phyloP scores from a whole-genome alignment of 768 basidiomycete genomes.

The Nidularia sp. region DNA sequence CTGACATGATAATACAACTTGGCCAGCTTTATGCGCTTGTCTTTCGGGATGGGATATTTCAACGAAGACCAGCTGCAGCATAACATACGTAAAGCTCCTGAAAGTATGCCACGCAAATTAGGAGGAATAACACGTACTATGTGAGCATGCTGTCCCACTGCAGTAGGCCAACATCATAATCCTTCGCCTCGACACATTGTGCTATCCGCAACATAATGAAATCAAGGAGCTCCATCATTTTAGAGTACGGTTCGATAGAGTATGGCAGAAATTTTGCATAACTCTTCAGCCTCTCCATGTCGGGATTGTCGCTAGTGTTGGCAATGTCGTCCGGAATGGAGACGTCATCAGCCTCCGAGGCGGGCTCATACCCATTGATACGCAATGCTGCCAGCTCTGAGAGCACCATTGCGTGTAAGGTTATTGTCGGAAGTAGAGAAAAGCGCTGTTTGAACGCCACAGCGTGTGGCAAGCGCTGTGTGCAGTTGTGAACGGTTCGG shows the following conservation, averaged over 20 bases:
- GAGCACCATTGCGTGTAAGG: slow-evolving; percentile 26
- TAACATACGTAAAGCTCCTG: no score
- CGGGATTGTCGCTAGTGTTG: slow-evolving; percentile 33
- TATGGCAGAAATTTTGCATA: slow-evolving; percentile 73
- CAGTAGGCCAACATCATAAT: slow-evolving; percentile 76
- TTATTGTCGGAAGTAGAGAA: background rate
- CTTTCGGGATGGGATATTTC: slow-evolving; percentile 84
- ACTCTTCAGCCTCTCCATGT: slow-evolving; percentile 54
- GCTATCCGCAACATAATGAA: slow-evolving; percentile 63
- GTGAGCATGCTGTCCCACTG: slow-evolving; percentile 79
- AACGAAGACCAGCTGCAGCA: slow-evolving; percentile 68
- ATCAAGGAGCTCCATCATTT: slow-evolving; percentile 74
- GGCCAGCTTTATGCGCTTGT: slow-evolving; percentile 67
- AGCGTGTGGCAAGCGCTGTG: no score
- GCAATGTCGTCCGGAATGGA: slow-evolving; percentile 21
- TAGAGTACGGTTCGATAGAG: slow-evolving; percentile 68
- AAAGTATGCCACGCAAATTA: slow-evolving; percentile 1
- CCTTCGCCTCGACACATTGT: slow-evolving; percentile 75
- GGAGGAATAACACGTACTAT: slow-evolving; percentile 44
- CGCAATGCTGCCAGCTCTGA: slow-evolving; percentile 45
- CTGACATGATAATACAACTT: slow-evolving; percentile 78
- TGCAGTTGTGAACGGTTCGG: no score
- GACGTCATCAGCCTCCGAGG: background rate
- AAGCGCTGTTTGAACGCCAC: no score
- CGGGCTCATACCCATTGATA: slow-evolving; percentile 28